Percentiles rank a stretch among this genome's conserved stretches.
phyloP scores from a whole-genome alignment of 2,329 filamentous ascomycete genomes.

The Thelonectria blattea region DNA sequence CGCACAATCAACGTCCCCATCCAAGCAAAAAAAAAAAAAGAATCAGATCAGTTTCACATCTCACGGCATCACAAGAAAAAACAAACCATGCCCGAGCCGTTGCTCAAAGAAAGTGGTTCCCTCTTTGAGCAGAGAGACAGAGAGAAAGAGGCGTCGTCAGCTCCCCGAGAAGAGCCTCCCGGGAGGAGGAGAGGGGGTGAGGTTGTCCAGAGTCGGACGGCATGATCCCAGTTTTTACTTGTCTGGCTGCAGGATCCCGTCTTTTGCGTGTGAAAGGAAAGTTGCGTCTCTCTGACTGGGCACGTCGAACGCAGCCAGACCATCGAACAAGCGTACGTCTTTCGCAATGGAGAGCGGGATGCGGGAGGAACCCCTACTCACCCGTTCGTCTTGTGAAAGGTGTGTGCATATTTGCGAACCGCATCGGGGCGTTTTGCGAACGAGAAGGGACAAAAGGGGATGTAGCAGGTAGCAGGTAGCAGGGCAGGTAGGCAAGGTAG shows the following conservation, averaged over 20 bases:
- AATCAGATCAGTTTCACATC: not conserved
- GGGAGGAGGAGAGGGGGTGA: not conserved
- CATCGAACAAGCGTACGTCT: not conserved
- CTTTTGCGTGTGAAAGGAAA: not conserved
- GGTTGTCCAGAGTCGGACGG: too few species aligned
- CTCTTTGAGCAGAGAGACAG: too few species aligned
- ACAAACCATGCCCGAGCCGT: slow-evolving; percentile 8
- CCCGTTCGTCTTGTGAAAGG: slow-evolving; percentile 19
- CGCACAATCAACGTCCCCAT: not conserved
- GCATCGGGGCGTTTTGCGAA: not conserved
- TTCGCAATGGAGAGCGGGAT: not conserved
- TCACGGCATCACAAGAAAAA: slow-evolving; percentile 20
- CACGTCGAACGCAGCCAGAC: too few species aligned
- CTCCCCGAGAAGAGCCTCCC: not conserved
- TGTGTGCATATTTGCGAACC: not conserved
- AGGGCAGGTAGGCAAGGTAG: too few species aligned
- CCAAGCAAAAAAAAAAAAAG: too few species aligned
- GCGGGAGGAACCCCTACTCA: not conserved
- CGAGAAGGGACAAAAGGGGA: not conserved
- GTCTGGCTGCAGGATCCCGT: slow-evolving; percentile 19
- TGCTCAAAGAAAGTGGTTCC: slow-evolving; percentile 20
- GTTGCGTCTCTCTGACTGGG: too few species aligned
- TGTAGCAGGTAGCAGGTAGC: not conserved
- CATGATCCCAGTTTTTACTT: too few species aligned
- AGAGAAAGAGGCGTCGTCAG: slow-evolving; percentile 20